These are phyloP conservation scores for Talaromyces stipitatus DNA, from an alignment of 495 filamentous ascomycete genomes.

Conservation along the genomic window DNA sequence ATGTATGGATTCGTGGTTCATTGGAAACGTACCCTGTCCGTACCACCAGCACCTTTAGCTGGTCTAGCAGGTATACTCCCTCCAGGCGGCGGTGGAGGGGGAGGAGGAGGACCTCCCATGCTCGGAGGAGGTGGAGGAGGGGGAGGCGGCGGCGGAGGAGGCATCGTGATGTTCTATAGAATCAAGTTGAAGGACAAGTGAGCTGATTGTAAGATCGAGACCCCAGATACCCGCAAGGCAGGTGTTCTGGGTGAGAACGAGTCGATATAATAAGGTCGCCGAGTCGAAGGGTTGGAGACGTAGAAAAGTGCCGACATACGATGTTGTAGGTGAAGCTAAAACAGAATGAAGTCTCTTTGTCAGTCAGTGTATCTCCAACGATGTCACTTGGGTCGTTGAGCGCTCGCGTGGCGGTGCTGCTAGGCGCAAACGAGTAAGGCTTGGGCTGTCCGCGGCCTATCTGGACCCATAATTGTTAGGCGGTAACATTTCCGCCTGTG, in stretches of 20 bases:
- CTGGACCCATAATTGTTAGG: slow-evolving; percentile 2
- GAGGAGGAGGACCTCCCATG: slow-evolving; percentile 60
- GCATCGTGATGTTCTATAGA: slow-evolving; percentile 35
- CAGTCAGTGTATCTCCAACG: background rate
- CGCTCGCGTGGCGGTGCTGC: slow-evolving; percentile 3
- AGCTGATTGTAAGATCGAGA: slow-evolving; percentile 6
- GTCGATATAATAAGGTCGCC: slow-evolving; percentile 1
- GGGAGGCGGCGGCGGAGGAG: slow-evolving; percentile 61
- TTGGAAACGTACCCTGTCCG: slow-evolving; percentile 47
- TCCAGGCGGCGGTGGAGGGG: slow-evolving; percentile 58
- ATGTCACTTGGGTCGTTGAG: slow-evolving; percentile 1
- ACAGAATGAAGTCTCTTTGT: background rate
- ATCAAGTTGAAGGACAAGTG: background rate
- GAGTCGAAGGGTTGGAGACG: background rate
- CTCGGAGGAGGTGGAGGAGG: slow-evolving; percentile 59
- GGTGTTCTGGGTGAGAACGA: slow-evolving; percentile 8
- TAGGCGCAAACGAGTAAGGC: slow-evolving; percentile 7
- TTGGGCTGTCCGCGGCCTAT: slow-evolving; percentile 5
- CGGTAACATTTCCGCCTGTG: slow-evolving; percentile 2
- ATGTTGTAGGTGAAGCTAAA: background rate
- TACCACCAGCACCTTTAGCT: slow-evolving; percentile 32
- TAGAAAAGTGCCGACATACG: background rate
- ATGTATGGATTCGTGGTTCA: background rate
- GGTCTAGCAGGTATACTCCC: slow-evolving; percentile 41
- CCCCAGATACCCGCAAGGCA: slow-evolving; percentile 5